Evolutionary conservation across 768 basidiomycete genomes (phyloP), one percentile per base, ranked within the genome.

Genomic region (Collybia sordida): DNA sequence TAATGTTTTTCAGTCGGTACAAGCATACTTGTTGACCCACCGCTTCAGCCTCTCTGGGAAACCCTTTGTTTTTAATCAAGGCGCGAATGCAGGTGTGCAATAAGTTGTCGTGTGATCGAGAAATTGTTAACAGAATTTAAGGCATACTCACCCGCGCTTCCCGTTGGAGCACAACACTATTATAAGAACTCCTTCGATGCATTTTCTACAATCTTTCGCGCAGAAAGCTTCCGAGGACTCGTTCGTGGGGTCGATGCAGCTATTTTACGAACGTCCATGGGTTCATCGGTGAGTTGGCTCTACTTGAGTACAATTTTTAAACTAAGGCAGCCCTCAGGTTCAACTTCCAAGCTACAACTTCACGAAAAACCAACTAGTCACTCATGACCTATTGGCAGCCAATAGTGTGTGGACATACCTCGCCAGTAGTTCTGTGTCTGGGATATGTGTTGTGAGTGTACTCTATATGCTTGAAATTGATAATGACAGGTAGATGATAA

Each of bases 331-430:
- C 47, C 45, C 22, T n/a, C 60, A 90, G 81, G 92, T 95, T 6
- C 97, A 99, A 82, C 70, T 99, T 22, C 97, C 97, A 1, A 90
- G 90, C 41, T 99, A 99, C 66, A 95, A 93, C 57, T 89, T 90
- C 67, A 90, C 93, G 24, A 99, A 99, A 68, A 82, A 79, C 43
- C 81, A 86, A 47, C 70, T 99, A 39, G 80, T 88, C 5, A 73
- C 77, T 35, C 72, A 80, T 51, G 85, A 85, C 3, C 80, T 91
- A 50, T 68, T 90, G 36, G 81, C 83, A 25, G 82, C 85, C 7
- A 81, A 93, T 61, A 93, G 87, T 51, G 79, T 88, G 25, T 89
- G 82, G 85, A 91, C 93, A 1, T 99, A 89, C 66, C 72, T 99
- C 25, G 80, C 83, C 12, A 93, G 93, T 61, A 94, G 92, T 61